Percentiles rank a stretch among this genome's conserved stretches.
Evolutionary conservation across 305 asterid genomes (phyloP).

Genomic region (Euphrasia arctica): DNA sequence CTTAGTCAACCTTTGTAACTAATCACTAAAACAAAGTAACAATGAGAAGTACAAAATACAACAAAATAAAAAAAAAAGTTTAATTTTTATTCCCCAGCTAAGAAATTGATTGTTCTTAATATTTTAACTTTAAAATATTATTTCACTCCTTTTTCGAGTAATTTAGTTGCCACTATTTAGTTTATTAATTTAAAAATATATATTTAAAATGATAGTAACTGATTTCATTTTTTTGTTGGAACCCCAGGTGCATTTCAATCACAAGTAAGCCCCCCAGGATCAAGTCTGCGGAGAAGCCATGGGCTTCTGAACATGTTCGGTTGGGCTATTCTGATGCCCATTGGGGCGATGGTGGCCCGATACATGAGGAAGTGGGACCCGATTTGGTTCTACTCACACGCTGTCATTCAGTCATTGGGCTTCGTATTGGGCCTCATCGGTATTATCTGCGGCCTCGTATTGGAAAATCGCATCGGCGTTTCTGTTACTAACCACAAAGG

Average conservation of each 20-base stretch:
- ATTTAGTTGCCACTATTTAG: too few species aligned
- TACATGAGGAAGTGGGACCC: constrained; percentile 74
- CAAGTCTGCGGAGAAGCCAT: constrained; percentile 52
- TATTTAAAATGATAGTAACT: too few species aligned
- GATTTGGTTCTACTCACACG: constrained; percentile 77
- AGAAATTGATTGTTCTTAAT: too few species aligned
- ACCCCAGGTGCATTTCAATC: constrained; percentile 52
- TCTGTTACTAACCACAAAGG: constrained; percentile 61
- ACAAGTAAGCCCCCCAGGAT: constrained; percentile 27
- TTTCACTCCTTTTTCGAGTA: too few species aligned
- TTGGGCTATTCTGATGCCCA: constrained; percentile 76
- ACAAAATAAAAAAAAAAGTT: too few species aligned
- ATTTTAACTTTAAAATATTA: too few species aligned
- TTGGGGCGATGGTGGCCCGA: constrained; percentile 80
- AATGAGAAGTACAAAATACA: too few species aligned
- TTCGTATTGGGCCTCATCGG: constrained; percentile 67
- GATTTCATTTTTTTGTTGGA: too few species aligned
- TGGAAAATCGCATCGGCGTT: constrained; percentile 46
- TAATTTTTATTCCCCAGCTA: too few species aligned
- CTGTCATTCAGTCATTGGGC: constrained; percentile 47
- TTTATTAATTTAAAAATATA: too few species aligned
- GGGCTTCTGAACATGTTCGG: constrained; percentile 82
- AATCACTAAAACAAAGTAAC: too few species aligned
- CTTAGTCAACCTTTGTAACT: too few species aligned
- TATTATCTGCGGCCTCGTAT: constrained; percentile 53